phyloP scores from a whole-genome alignment of 495 filamentous ascomycete genomes.

The Aspergillus haitiensis region DNA sequence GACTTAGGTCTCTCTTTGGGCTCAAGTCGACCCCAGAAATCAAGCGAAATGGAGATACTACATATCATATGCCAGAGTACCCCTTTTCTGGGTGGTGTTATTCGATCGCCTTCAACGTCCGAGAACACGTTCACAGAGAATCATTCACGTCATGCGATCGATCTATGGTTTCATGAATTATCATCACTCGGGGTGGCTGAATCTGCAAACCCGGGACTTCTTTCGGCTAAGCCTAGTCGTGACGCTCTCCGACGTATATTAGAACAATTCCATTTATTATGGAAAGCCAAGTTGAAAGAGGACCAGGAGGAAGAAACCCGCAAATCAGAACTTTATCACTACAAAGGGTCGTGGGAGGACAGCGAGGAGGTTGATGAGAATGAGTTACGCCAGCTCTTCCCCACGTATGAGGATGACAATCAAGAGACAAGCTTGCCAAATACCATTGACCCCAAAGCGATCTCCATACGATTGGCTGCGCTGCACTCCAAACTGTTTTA shows the following conservation, averaged over 20 bases:
- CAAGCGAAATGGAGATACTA: constrained; percentile 30
- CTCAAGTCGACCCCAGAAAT: constrained; percentile 27
- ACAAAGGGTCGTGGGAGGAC: constrained; percentile 71
- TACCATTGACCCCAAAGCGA: constrained; percentile 42
- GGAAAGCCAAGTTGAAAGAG: constrained; percentile 69
- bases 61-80: constrained; percentile 50
- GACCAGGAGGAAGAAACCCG: constrained; percentile 71
- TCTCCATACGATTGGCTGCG: constrained; percentile 51
- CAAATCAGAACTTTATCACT: constrained; percentile 76
- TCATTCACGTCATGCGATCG: constrained; percentile 42
- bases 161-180: constrained; percentile 48
- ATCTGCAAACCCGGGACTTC: constrained; percentile 36
- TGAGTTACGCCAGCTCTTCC: constrained; percentile 78
- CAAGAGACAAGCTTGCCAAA: constrained; percentile 30
- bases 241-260: constrained; percentile 52
- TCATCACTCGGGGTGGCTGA: constrained; percentile 39
- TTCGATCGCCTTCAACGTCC: constrained; percentile 27
- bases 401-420: constrained; percentile 61
- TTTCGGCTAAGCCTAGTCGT: constrained; percentile 31
- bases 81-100: constrained; percentile 62
- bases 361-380: constrained; percentile 73
- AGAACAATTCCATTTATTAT: constrained; percentile 69
- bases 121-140: constrained; percentile 10
- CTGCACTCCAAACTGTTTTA: constrained; percentile 55
- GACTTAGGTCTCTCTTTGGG: constrained; percentile 71